Evolutionary conservation across 2,329 filamentous ascomycete genomes (phyloP), one percentile per base, ranked within the genome.

Genomic region (Diaporthe sp.): DNA sequence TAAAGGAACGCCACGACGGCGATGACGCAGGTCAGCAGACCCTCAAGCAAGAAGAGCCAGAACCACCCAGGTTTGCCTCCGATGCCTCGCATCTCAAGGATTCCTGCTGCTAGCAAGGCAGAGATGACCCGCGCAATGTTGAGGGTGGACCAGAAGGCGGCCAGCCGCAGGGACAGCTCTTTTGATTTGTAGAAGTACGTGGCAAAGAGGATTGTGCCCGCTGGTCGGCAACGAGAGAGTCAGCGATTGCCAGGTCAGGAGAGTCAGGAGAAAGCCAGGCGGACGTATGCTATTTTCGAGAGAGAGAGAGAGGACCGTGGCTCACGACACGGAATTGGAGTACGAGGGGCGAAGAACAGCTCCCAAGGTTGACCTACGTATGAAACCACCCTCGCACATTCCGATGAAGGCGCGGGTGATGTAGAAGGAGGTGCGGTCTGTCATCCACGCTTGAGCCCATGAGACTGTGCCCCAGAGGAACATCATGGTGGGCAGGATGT

Each of bases 171-270:
- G 0, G 93, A 92, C 0, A 95, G 84, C 80, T 95, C 93, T 71
- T 87, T 87, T 1, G 90, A 90, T 4, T 89, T 94, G 84, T 94
- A 95, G 83, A 93, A 95, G 82, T 95, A 95, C 2, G 90, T 92
- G 1, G 93, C 86, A 81, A 93, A 94, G 1, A 93, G 85, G 68
- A 93, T 90, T 15, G 88, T 89, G 77, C 88, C 89, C 31, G 65
- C 65, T 68, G 46, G 65, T 39, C 46, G 31, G 19, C 1, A 4
- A 53, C 4, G 31, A 53, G 44, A 49, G 31, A 51, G 65, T 68
- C 65, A 68, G 65, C 46, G 8, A 53, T 19, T 39, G 61, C 19
- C 28, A 22, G 28, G 17, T 17, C 31, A 58, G 28, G 55, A 34
- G 7, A 57, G 13, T 31, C 13, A 31, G 13, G 53, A 28, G 53